Evolutionary conservation across 2,329 filamentous ascomycete species (phyloP).

Genomic region (Claviceps pazoutovae): DNA sequence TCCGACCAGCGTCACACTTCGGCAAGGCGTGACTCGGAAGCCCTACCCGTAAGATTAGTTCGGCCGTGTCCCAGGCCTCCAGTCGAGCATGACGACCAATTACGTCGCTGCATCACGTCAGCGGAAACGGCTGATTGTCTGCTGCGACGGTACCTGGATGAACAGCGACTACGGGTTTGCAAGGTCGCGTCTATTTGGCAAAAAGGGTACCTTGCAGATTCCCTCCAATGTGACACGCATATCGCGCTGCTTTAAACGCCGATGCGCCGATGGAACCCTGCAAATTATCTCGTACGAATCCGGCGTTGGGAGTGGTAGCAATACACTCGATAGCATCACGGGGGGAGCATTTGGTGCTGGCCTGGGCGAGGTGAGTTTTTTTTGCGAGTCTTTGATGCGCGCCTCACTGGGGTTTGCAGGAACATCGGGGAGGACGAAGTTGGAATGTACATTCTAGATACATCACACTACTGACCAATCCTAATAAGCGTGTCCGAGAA

Average conservation of each 20-base stretch:
- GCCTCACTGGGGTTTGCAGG: too few relatives aligned
- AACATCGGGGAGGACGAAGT: too few relatives aligned
- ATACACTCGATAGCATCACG: slow-evolving; percentile 32
- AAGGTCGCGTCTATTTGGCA: slow-evolving; percentile 23
- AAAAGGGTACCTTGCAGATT: slow-evolving; percentile 29
- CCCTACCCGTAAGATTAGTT: not conserved
- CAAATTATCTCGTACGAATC: slow-evolving; percentile 49
- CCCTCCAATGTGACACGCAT: slow-evolving; percentile 49
- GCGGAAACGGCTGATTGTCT: slow-evolving; percentile 35
- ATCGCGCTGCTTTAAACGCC: slow-evolving; percentile 39
- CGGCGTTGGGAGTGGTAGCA: slow-evolving; percentile 42
- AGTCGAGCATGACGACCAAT: not conserved
- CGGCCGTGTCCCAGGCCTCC: not conserved
- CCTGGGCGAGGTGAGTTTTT: slow-evolving; percentile 31
- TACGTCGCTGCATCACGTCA: not conserved
- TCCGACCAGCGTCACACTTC: not conserved
- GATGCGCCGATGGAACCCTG: slow-evolving; percentile 34
- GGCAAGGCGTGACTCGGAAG: not conserved
- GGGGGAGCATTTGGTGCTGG: slow-evolving; percentile 43
- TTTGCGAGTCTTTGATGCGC: not conserved
- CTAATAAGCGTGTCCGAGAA: slow-evolving; percentile 41
- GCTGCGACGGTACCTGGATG: slow-evolving; percentile 42
- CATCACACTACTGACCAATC: not conserved
- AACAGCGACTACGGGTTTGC: slow-evolving; percentile 35
- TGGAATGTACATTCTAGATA: not conserved